Evolutionary conservation across 148 eudicot species (phyloP).

Genomic region (Amaranthus hypochondriacus): DNA sequence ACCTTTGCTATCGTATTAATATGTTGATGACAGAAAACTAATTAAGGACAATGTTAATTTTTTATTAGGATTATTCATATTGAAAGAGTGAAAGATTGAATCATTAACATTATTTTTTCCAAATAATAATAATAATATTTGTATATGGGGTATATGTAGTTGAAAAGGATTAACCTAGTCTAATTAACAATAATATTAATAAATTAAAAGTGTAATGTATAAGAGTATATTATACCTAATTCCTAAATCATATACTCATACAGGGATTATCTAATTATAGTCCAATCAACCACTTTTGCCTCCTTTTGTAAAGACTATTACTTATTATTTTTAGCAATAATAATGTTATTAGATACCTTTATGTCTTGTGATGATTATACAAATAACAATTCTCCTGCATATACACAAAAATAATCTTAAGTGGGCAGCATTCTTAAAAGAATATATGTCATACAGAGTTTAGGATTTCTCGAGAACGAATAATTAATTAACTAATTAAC

Average conservation of each 20-base stretch:
- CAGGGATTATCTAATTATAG: conserved; percentile 11
- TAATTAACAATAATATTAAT: not conserved
- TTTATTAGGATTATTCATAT: no score
- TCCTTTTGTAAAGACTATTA: not conserved
- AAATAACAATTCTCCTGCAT: not conserved
- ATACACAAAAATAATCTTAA: not conserved
- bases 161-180: not conserved
- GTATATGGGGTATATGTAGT: not conserved
- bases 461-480: not conserved
- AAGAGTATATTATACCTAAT: not conserved
- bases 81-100: no score
- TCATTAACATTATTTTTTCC: no score
- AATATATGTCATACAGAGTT: not conserved
- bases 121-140: no score
- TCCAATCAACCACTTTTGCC: conserved; percentile 17
- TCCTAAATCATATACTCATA: not conserved
- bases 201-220: conserved; percentile 6
- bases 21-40: no score
- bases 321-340: not conserved
- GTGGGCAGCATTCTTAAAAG: not conserved
- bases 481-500: not conserved
- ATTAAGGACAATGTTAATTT: no score
- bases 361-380: conserved; percentile 3
- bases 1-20: no score
- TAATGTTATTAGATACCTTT: conserved; percentile 4